phyloP scores from a whole-genome alignment of 192 early-diverging fungal species.

The Obelidium mucronatum region DNA sequence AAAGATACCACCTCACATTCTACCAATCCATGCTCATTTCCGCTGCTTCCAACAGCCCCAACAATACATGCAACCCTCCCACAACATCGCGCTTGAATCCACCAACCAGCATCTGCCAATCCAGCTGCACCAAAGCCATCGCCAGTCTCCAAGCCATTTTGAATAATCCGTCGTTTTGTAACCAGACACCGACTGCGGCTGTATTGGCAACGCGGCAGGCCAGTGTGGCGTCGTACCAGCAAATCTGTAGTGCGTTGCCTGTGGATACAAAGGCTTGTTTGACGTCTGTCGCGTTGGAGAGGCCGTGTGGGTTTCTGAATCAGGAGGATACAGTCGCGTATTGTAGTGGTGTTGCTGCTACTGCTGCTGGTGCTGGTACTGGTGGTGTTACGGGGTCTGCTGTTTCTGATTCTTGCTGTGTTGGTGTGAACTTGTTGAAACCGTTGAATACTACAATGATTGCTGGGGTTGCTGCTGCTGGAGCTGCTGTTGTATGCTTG shows the following conservation, averaged over 20 bases:
- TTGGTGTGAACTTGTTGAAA: too few species aligned
- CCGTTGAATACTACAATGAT: too few species aligned
- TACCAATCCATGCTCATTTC: constrained; percentile 8
- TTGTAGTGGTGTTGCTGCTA: too few species aligned
- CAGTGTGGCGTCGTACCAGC: not conserved
- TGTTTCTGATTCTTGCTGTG: too few species aligned
- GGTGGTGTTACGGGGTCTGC: too few species aligned
- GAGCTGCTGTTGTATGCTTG: too few species aligned
- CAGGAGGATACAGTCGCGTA: constrained; percentile 8
- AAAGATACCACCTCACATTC: constrained; percentile 33
- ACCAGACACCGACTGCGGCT: not conserved
- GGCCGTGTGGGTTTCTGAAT: constrained; percentile 15
- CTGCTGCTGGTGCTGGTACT: too few species aligned
- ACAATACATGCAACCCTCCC: not conserved
- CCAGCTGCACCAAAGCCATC: constrained; percentile 1
- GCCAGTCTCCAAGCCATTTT: constrained; percentile 21
- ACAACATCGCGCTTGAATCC: not conserved
- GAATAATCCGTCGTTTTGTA: constrained; percentile 10
- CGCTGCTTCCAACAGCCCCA: constrained; percentile 13
- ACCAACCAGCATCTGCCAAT: constrained; percentile 3
- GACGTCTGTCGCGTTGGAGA: not conserved
- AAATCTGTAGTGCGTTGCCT: constrained; percentile 8
- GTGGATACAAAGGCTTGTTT: constrained; percentile 8
- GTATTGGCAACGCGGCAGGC: not conserved
- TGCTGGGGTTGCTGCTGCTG: too few species aligned